Evolutionary conservation across 2,329 filamentous ascomycete species (phyloP), one percentile per base, ranked within the genome.

Genomic region (Xylaria sp.): DNA sequence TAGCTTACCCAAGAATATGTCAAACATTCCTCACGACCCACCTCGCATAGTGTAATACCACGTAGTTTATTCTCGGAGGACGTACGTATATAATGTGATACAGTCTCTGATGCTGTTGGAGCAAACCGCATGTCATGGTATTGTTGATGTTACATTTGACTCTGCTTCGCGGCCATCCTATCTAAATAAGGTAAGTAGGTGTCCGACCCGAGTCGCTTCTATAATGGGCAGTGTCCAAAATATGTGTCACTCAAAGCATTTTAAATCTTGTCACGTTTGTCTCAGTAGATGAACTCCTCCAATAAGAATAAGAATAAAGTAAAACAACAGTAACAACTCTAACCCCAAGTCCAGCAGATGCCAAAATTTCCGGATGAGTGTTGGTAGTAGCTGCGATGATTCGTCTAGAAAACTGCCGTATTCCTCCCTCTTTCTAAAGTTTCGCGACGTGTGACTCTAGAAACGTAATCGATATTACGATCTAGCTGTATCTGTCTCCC

Each of bases 261-360:
- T 56, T 60, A 12, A n/a, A 36, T 31, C 7, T 33, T 9, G 20
- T 51, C 15, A 15, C 23, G 31, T 51, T 13, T 60, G 5, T 46
- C 25, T 33, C 12, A 20, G 51, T 52, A 25, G 28, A 54, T 58
- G 15, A 46, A 48, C 7, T 15, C 48, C 46, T 23, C 20, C 25
- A 20, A 5, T n/a, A 15, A 31, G 41, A 36, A 64, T 33, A 49
- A 46, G 23, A 62, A 54, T 18, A n/a, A 57, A 41, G 49, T 23
- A 55, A 33, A 33, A 36, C 7, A 54, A n/a, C 36, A 41, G 33
- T 28, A 54, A 12, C 25, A 58, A 23, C 7, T 15, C n/a, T 18
- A 23, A 58, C 46, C 28, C 33, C 3, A 43, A 18, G 13, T 43
- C 41, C 2, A 43, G 41, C 4, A 43, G 18, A 52, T 10, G 28